Base-by-base conservation (phyloP, 1,284 basidiomycete genomes). In the Cryptococcus sp. region DNA sequence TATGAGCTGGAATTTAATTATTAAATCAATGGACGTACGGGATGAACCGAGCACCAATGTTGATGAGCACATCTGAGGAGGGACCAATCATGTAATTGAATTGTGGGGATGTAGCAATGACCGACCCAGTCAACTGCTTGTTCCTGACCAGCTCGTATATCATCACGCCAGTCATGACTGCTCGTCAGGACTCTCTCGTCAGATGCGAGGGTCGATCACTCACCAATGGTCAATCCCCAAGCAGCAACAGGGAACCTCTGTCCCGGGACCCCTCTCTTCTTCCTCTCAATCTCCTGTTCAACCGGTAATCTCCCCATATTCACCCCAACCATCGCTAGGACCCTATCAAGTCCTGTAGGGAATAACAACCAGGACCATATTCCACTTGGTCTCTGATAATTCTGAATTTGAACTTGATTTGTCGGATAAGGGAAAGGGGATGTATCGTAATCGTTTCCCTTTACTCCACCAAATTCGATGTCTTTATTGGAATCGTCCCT, bases 11-110 rank as follows among this genome's bases (percentile, higher is more conserved):
- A 70, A 54, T 4, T 74, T 58, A 7, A 59, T 61, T n/a, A 91
- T 92, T 88, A 94, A 93, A 64, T 85, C 87, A 22, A 28, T 44
- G 4, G 18, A 50, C 54, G 44, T 36, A 64, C 2, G 86, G 84
- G 7, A 89, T 89, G 67, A 93, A 98, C 16, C 94, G 87, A 16
- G 92, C 91, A 3, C 81, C 93, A 45, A 91, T 78, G 59, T 87
- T 83, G 61, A 97, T 91, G 16, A 98, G 77, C 3, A 88, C 90
- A 42, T 85, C 84, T 39, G 82, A 82, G 0, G 89, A 87, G 0
- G 93, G 93, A 0, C 93, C 93, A 24, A 92, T 66, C 91, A 97
- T 96, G 7, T 86, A 86, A 69, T 96, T 96, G 58, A 93, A 84
- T 11, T 79, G 79, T 2, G 88, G 89, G 79, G 87, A 86, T 68